These are phyloP conservation scores for Porcisia hertigi DNA, from an alignment of 208 protist species.

Conservation along the genomic window DNA sequence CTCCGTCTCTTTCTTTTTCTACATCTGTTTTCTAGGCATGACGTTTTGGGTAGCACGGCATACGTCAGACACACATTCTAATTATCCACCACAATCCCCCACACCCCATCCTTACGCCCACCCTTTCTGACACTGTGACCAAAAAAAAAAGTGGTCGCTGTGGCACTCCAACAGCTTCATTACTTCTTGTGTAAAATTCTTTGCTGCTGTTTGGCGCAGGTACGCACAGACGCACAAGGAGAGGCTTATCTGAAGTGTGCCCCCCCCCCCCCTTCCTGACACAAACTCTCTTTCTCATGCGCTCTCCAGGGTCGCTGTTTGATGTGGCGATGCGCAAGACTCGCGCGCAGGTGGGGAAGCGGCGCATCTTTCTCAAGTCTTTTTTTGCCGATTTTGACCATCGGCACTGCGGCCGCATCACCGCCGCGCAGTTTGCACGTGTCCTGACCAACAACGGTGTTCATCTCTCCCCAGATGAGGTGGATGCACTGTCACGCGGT, in stretches of 20 bases:
- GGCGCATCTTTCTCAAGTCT: constrained; percentile 77
- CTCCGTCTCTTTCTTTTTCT: background rate
- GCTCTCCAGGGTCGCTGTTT: background rate
- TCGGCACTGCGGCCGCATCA: constrained; percentile 77
- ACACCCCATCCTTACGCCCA: too few species aligned
- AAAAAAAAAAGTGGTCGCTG: too few species aligned
- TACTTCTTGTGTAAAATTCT: too few species aligned
- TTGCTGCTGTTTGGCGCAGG: too few species aligned
- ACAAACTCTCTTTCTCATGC: constrained; percentile 6
- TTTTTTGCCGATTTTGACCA: constrained; percentile 88
- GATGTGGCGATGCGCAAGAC: constrained; percentile 47
- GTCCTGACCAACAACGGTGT: constrained; percentile 62
- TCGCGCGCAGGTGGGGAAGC: constrained; percentile 51
- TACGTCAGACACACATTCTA: too few species aligned
- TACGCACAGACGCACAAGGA: too few species aligned
- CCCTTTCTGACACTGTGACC: too few species aligned
- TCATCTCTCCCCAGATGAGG: constrained; percentile 51
- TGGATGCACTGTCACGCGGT: constrained; percentile 29
- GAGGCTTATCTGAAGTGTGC: background rate
- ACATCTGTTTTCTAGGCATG: too few species aligned
- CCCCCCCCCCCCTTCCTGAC: background rate
- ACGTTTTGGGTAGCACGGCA: too few species aligned
- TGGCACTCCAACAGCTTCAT: too few species aligned
- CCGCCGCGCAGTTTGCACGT: constrained; percentile 71
- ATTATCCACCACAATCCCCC: too few species aligned